Evolutionary conservation across 2,329 filamentous ascomycete genomes (phyloP).

Genomic region (Diaporthe amygdali): DNA sequence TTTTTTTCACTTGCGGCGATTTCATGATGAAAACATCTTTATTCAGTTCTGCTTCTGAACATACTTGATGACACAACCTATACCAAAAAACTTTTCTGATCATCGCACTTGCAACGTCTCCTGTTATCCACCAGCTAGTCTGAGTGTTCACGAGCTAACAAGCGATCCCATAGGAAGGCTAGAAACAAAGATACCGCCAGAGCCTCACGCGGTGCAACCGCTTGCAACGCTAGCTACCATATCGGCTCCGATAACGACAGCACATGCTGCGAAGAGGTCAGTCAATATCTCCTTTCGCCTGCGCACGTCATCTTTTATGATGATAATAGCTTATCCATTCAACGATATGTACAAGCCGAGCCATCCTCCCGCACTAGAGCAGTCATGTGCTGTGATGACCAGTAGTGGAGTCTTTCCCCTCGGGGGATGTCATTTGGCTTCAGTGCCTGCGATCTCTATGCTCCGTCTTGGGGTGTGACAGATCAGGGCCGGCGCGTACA

Average conservation of each 20-base stretch:
- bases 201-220: background rate
- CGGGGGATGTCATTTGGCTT: constrained; percentile 63
- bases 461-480: constrained; percentile 60
- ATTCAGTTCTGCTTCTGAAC: constrained; percentile 81
- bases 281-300: constrained; percentile 15
- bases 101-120: constrained; percentile 21
- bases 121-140: background rate
- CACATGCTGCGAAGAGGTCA: constrained; percentile 16
- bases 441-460: constrained; percentile 54
- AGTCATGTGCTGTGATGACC: constrained; percentile 60
- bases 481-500: constrained; percentile 38
- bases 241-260: background rate
- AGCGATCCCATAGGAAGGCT: background rate
- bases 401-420: constrained; percentile 74
- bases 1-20: constrained; percentile 21
- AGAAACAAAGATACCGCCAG: background rate
- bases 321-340: constrained; percentile 79
- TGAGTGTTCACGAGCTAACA: constrained; percentile 8
- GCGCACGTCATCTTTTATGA: constrained; percentile 44
- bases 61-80: constrained; percentile 63
- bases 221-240: background rate
- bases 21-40: constrained; percentile 68
- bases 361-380: constrained; percentile 76
- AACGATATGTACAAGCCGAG: constrained; percentile 71
- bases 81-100: constrained; percentile 71